Conservation (phyloP, 495 filamentous ascomycete genomes). For the Penicillium maclennaniae region DNA sequence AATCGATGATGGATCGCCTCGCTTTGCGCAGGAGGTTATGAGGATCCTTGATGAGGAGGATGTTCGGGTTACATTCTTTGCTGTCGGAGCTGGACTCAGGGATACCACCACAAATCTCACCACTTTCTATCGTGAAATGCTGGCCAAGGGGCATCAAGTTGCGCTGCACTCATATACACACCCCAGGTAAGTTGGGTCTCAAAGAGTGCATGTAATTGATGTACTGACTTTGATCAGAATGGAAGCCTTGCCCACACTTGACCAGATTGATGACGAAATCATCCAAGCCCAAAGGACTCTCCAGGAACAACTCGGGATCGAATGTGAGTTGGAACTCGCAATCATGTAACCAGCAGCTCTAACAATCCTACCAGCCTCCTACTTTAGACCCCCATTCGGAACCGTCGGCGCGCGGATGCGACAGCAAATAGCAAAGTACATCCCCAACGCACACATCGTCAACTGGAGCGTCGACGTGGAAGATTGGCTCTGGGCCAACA, state of each 20-base stretch:
- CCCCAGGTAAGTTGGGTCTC: conserved; percentile 45
- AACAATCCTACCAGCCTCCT: conserved; percentile 35
- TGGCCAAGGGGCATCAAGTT: conserved; percentile 64
- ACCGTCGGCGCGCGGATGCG: conserved; percentile 70
- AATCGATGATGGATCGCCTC: conserved; percentile 72
- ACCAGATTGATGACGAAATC: conserved; percentile 68
- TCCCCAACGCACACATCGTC: conserved; percentile 56
- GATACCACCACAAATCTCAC: conserved; percentile 58
- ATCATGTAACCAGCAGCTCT: not conserved
- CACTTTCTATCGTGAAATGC: conserved; percentile 63
- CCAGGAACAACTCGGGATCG: conserved; percentile 43
- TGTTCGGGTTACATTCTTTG: conserved; percentile 76
- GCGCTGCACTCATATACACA: conserved; percentile 73
- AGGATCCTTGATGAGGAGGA: conserved; percentile 56
- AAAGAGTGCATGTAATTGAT: not conserved
- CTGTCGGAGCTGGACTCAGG: conserved; percentile 62
- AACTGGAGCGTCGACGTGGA: conserved; percentile 76
- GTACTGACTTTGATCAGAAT: conserved; percentile 38
- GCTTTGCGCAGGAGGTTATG: conserved; percentile 60
- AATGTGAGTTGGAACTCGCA: conserved; percentile 24
- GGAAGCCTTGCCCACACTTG: conserved; percentile 56
- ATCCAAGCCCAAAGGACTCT: conserved; percentile 58
- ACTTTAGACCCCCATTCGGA: conserved; percentile 77
- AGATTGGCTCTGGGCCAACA: conserved; percentile 72
- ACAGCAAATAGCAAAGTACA: conserved; percentile 53